Evolutionary conservation across 768 basidiomycete genomes (phyloP), one percentile per base, ranked within the genome.

Genomic region (Hericium alpestre): DNA sequence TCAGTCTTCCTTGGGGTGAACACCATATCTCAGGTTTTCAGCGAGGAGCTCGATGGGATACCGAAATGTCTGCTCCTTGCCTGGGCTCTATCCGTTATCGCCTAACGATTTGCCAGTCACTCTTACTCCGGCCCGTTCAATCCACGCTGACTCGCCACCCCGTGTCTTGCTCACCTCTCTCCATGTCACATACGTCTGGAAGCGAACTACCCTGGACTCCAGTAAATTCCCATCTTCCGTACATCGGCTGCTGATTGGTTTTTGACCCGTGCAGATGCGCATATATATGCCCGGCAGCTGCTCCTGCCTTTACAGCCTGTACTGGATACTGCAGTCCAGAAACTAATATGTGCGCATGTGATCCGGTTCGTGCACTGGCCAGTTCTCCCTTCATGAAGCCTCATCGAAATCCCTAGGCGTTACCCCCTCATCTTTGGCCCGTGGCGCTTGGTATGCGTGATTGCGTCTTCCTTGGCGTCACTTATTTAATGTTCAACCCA

Each of bases 371-470:
- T 39, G 38, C 40, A 20, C 40, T 51, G 18, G 13, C 38, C 51
- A 41, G 50, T 46, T 58, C 39, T 56, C 54, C 53, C 55, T 18
- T 16, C 37, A 20, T 65, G 48, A 20, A 38, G 38, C 61, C 43
- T 11, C 37, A 15, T 53, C 38, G 20, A 32, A 20, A 47, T 50
- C 43, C 37, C 38, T 62, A 90, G 89, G 64, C 81, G 82, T 2
- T 89, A 90, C 70, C 89, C 89, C 20, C 73, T 88, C 40, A 79
- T 90, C 56, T 91, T 90, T 66, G 89, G 89, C 2, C 68, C 74
- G 25, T 83, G 82, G 81, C 73, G 76, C 65, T 76, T 76, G 73
- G 87, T 84, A 72, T 55, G 68, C 59, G 54, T 50, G 58, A 51
- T 50, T 50, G 47, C 47, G 16, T 46, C 22, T 23, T 2, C 27